phyloP scores from a whole-genome alignment of 2,329 filamentous ascomycete species.

The Karstenula rhodostoma region DNA sequence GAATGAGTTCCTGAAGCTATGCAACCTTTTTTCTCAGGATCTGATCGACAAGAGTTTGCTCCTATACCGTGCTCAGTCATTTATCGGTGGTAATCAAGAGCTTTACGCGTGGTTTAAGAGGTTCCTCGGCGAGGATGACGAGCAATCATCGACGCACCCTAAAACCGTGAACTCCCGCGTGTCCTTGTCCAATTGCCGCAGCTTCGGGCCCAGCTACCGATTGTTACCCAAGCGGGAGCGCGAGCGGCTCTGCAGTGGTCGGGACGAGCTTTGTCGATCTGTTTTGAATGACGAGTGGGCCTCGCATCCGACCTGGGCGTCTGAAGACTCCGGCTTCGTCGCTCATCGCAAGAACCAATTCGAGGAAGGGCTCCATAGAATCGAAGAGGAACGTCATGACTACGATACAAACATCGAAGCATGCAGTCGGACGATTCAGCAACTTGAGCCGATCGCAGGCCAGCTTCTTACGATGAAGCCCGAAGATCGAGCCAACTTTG shows the following conservation, averaged over 20 bases:
- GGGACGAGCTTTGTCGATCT: slow-evolving; percentile 91
- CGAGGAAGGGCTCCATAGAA: slow-evolving; percentile 92
- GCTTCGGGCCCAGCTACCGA: slow-evolving; percentile 94
- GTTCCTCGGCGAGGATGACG: slow-evolving; percentile 80
- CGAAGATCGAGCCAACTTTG: slow-evolving; percentile 77
- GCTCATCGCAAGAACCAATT: slow-evolving; percentile 96
- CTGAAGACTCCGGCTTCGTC: slow-evolving; percentile 96
- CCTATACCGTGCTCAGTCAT: slow-evolving; percentile 81
- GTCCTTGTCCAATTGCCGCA: slow-evolving; percentile 93
- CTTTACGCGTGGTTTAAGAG: slow-evolving; percentile 88
- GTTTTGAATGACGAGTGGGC: slow-evolving; percentile 99
- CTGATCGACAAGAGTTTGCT: slow-evolving; percentile 87
- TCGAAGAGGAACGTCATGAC: slow-evolving; percentile 97
- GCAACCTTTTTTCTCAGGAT: slow-evolving; percentile 93
- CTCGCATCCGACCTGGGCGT: slow-evolving; percentile 98
- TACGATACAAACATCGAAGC: slow-evolving; percentile 99
- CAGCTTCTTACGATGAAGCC: slow-evolving; percentile 80
- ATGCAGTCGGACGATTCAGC: slow-evolving; percentile 91
- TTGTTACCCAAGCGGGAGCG: slow-evolving; percentile 89
- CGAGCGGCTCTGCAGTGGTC: slow-evolving; percentile 89
- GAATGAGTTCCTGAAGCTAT: slow-evolving; percentile 95
- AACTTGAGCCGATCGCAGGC: slow-evolving; percentile 92
- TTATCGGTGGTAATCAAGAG: slow-evolving; percentile 88
- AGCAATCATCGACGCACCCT: slow-evolving; percentile 49
- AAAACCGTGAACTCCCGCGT: slow-evolving; percentile 84